Evolutionary conservation across 169 alveolate genomes (phyloP).

Genomic region (Amoebophrya sp.): DNA sequence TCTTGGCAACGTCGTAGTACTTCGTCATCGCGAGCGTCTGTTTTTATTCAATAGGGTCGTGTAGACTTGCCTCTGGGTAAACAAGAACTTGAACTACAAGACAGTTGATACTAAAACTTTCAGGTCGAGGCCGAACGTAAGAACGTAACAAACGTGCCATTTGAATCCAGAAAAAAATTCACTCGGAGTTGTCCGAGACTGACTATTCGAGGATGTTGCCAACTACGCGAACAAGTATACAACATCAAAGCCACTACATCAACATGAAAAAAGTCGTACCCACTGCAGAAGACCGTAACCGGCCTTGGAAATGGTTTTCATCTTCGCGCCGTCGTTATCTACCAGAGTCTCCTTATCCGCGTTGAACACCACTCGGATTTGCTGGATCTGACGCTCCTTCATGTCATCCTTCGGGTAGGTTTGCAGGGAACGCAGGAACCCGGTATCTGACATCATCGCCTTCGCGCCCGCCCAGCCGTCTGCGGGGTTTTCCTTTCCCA

Average conservation of each 20-base stretch:
- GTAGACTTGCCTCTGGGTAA: too few species aligned
- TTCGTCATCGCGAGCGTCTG: slow-evolving; percentile 66
- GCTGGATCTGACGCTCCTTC: slow-evolving; percentile 61
- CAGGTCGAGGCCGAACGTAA: too few species aligned
- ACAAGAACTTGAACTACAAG: too few species aligned
- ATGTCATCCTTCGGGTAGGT: slow-evolving; percentile 63
- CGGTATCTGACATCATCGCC: slow-evolving; percentile 67
- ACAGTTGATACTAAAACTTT: too few species aligned
- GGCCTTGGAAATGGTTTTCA: slow-evolving; percentile 70
- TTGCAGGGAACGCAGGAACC: slow-evolving; percentile 59
- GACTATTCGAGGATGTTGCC: too few species aligned
- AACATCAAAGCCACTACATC: too few species aligned
- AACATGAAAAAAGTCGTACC: too few species aligned
- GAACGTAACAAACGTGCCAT: too few species aligned
- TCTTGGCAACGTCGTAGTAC: slow-evolving; percentile 75
- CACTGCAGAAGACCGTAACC: slow-evolving; percentile 81
- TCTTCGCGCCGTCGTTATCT: slow-evolving; percentile 61
- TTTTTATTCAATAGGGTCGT: too few species aligned
- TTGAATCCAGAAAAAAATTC: too few species aligned
- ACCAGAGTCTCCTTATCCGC: slow-evolving; percentile 64
- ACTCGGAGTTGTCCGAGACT: too few species aligned
- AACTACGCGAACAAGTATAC: too few species aligned
- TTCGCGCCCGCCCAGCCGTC: slow-evolving; percentile 82
- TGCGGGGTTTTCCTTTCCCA: slow-evolving; percentile 61
- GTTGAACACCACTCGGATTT: slow-evolving; percentile 62